These are phyloP conservation scores for Leishmania martiniquensis DNA, from an alignment of 208 protist species.

Conservation along the genomic window DNA sequence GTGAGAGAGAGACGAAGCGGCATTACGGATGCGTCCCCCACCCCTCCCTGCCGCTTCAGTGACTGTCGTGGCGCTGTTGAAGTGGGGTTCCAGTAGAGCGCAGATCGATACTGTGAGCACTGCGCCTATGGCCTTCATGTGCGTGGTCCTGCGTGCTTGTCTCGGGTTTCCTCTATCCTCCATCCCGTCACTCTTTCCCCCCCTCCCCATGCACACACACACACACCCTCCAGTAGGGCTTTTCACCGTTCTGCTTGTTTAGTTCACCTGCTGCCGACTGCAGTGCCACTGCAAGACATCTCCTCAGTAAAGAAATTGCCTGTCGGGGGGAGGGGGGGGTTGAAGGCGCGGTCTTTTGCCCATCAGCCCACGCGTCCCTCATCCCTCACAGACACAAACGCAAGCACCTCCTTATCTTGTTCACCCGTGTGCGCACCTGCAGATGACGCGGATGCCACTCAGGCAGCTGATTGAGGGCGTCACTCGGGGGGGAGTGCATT, in stretches of 20 bases:
- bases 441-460: neutral
- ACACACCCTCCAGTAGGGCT: neutral
- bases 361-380: neutral
- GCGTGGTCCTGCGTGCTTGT: neutral
- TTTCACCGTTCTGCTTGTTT: conserved; percentile 4
- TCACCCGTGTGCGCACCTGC: neutral
- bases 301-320: neutral
- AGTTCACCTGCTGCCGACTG: neutral
- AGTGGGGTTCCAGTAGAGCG: neutral
- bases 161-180: neutral
- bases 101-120: neutral
- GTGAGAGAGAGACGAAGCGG: neutral
- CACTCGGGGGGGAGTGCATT: neutral
- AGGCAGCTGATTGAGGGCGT: neutral
- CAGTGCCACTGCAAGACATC: neutral
- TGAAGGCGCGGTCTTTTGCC: neutral
- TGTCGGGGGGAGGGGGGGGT: neutral
- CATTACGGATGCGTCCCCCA: neutral
- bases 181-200: neutral
- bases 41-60: neutral
- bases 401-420: neutral
- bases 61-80: no score
- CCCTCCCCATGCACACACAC: no score
- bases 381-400: no score
- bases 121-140: neutral